Conservation (phyloP, 768 basidiomycete genomes). For the Leccinum variicolor region DNA sequence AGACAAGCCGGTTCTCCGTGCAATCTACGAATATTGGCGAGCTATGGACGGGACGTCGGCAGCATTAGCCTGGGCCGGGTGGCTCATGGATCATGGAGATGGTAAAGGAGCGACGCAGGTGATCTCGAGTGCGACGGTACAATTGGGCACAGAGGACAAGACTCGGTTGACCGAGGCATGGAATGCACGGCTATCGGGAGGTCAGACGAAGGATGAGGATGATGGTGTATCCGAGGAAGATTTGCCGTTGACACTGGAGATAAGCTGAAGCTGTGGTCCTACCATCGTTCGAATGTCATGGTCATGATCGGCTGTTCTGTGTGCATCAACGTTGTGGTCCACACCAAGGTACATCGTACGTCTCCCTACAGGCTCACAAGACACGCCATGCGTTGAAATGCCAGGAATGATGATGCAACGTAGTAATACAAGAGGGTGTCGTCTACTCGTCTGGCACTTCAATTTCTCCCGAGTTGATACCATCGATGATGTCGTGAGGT, state of each 20-base stretch:
- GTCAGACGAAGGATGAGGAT: slow-evolving; percentile 9
- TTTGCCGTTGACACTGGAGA: slow-evolving; percentile 15
- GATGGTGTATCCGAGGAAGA: slow-evolving; percentile 9
- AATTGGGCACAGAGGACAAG: slow-evolving; percentile 27
- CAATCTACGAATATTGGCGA: slow-evolving; percentile 44
- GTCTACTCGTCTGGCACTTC: slow-evolving; percentile 83
- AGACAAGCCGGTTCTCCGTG: slow-evolving; percentile 17
- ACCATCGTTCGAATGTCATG: neutral
- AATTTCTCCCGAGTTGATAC: slow-evolving; percentile 78
- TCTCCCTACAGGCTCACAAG: neutral
- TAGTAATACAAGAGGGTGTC: slow-evolving; percentile 19
- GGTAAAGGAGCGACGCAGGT: slow-evolving; percentile 40
- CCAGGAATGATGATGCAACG: slow-evolving; percentile 10
- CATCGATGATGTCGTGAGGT: slow-evolving; percentile 91
- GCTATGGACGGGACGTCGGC: slow-evolving; percentile 36
- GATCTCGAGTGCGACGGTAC: slow-evolving; percentile 32
- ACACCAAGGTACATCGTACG: neutral
- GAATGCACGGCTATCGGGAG: slow-evolving; percentile 21
- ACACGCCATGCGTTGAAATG: slow-evolving; percentile 6
- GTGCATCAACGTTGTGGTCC: neutral
- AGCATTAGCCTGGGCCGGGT: slow-evolving; percentile 42
- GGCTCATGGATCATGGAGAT: slow-evolving; percentile 41
- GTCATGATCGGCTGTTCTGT: neutral
- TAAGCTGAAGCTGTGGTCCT: neutral
- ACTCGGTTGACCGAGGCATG: slow-evolving; percentile 36